These are phyloP conservation scores for Aspergillus pseudonomiae DNA, from an alignment of 2,329 filamentous ascomycete species.

Conservation along the genomic window DNA sequence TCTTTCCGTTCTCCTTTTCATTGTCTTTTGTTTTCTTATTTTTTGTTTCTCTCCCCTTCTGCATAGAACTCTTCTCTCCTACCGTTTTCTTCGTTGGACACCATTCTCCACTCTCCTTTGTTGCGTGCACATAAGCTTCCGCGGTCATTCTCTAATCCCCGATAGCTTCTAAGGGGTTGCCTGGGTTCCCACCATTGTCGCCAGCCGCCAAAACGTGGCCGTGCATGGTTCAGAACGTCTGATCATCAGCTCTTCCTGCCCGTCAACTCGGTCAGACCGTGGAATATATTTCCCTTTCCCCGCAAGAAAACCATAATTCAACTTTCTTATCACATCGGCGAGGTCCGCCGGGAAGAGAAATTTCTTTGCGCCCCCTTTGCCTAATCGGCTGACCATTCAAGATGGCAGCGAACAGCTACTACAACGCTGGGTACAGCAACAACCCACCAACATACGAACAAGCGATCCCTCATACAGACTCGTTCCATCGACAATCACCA, in stretches of 20 bases:
- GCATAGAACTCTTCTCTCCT: background rate
- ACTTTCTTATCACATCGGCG: background rate
- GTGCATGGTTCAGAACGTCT: constrained; percentile 9
- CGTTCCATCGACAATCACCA: constrained; percentile 38
- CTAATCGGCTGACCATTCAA: constrained; percentile 26
- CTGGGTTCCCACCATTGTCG: constrained; percentile 5
- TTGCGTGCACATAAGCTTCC: background rate
- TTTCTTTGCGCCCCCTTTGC: constrained; percentile 1
- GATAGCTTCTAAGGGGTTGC: background rate
- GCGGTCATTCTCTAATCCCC: background rate
- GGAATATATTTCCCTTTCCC: constrained; percentile 6
- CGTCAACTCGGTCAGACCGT: background rate
- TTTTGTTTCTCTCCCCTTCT: background rate
- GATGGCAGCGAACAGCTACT: constrained; percentile 71
- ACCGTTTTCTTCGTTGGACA: background rate
- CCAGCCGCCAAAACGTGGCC: constrained; percentile 13
- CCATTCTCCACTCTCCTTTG: background rate
- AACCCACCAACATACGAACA: constrained; percentile 37
- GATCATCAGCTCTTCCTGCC: background rate
- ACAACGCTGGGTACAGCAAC: constrained; percentile 50
- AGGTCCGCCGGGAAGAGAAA: background rate
- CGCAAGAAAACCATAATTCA: background rate
- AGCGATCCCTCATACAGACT: constrained; percentile 38
- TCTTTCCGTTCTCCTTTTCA: no score
- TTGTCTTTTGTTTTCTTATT: background rate